Evolutionary conservation across 2,329 filamentous ascomycete genomes (phyloP), one percentile per base, ranked within the genome.

Genomic region (Macrophomina phaseolina): DNA sequence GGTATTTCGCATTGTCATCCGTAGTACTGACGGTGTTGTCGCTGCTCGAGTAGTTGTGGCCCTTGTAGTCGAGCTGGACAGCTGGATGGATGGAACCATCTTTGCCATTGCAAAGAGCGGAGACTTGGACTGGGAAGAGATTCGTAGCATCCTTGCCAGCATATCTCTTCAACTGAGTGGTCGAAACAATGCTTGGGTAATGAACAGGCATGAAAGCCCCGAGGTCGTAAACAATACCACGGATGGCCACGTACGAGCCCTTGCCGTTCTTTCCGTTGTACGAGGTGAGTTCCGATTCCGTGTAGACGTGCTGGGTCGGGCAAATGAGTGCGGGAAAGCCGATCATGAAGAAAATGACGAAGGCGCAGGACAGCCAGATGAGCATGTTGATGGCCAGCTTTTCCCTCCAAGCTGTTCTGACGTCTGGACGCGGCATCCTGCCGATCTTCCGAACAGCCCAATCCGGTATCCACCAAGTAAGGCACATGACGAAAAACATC

Each of bases 371-470:
- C 67, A 94, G 82, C 95, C 96, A 99, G 76, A 99, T 99, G 75
- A 98, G 86, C 78, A 99, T 85, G 83, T 99, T 99, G 85, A 99
- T 99, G 64, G 95, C 94, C 67, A 99, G 78, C 84, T 99, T 99
- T 79, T 99, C 95, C 75, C 95, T 87, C 95, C 95, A 99, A 0
- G 95, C 95, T 77, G 91, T 85, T 30, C 94, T 91, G 8, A 99
- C 89, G 77, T 99, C 95, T 76, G 96, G 96, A 68, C 95, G 91
- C 68, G 91, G 87, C 90, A 97, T 97, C 62, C 91, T 86, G 28
- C 94, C 94, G 48, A 97, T 68, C 72, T 84, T 84, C 64, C 88
- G 87, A 76, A 98, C 91, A 51, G 90, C 74, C 72, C 97, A 91
- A 76, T 97, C 94, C 5, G 95, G 95, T 53, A 97, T 82, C 71